Evolutionary conservation across 2,329 filamentous ascomycete species (phyloP).

Genomic region (Diaporthe sp.): DNA sequence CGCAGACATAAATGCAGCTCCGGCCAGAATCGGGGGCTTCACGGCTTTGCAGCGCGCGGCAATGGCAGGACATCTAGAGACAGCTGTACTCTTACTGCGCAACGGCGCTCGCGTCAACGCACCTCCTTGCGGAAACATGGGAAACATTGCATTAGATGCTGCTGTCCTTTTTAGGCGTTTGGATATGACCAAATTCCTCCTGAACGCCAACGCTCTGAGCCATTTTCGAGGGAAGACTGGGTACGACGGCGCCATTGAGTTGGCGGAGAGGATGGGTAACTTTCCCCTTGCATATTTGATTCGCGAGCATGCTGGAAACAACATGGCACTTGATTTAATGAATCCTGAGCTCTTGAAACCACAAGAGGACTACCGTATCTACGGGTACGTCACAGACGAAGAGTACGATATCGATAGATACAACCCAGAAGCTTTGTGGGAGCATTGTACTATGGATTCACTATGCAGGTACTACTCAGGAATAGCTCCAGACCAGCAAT

Average conservation of each 20-base stretch:
- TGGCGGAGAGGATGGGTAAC: no score
- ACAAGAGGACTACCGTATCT: not conserved
- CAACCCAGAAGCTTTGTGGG: no score
- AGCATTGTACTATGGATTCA: not conserved
- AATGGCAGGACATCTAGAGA: not conserved
- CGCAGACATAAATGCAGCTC: not conserved
- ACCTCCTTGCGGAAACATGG: accelerated
- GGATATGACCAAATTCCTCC: not conserved
- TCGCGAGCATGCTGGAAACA: not conserved
- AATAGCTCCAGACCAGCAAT: no score
- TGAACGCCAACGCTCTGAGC: not conserved
- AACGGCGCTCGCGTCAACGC: not conserved
- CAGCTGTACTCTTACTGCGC: not conserved
- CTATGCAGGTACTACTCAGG: no score
- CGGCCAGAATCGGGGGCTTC: accelerated
- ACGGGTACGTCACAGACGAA: not conserved
- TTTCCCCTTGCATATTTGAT: not conserved
- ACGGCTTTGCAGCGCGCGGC: not conserved
- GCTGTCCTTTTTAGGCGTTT: accelerated
- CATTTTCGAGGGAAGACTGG: not conserved
- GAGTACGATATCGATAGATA: no score
- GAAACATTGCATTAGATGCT: not conserved
- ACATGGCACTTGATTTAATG: not conserved
- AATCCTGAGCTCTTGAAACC: not conserved
- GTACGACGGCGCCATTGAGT: not conserved